A percentile compares a stretch with the other conserved stretches of the same genome.
phyloP scores from a whole-genome alignment of 768 basidiomycete genomes.

The Flagelloscypha sp. region DNA sequence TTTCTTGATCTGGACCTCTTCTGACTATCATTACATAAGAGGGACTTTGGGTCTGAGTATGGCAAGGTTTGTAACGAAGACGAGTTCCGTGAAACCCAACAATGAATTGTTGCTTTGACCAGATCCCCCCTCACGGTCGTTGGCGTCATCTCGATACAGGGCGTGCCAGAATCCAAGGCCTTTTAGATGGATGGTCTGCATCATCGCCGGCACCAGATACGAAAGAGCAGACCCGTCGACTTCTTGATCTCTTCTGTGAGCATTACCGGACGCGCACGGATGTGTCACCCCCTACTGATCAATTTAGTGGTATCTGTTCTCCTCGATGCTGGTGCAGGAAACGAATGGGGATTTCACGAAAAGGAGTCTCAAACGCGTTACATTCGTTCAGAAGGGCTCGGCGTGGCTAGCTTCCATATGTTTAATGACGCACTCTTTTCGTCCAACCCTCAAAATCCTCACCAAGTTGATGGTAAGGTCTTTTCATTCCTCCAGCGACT shows the following conservation, averaged over 20 bases:
- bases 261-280: too few species aligned
- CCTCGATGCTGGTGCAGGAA: slow-evolving; percentile 91
- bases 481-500: slow-evolving; percentile 1
- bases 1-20: neutral
- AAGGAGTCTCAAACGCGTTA: slow-evolving; percentile 43
- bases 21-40: slow-evolving; percentile 29
- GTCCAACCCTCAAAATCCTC: slow-evolving; percentile 47
- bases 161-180: slow-evolving; percentile 49
- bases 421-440: slow-evolving; percentile 81
- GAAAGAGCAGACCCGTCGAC: slow-evolving; percentile 58
- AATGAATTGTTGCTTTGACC: too few species aligned
- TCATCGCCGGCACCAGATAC: slow-evolving; percentile 31
- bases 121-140: slow-evolving; percentile 85
- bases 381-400: slow-evolving; percentile 73
- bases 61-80: slow-evolving; percentile 36
- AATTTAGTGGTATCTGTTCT: slow-evolving; percentile 86
- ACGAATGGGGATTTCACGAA: slow-evolving; percentile 71
- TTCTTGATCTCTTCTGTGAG: slow-evolving; percentile 84
- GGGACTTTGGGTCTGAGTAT: slow-evolving; percentile 73
- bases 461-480: slow-evolving; percentile 70
- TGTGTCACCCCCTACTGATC: too few species aligned
- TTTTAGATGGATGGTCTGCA: slow-evolving; percentile 49
- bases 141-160: slow-evolving; percentile 85
- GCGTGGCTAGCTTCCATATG: slow-evolving; percentile 87
- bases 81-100: neutral